Evolutionary conservation across 495 filamentous ascomycete species (phyloP), one percentile per base, ranked within the genome.

Genomic region (Penicillium silybi): DNA sequence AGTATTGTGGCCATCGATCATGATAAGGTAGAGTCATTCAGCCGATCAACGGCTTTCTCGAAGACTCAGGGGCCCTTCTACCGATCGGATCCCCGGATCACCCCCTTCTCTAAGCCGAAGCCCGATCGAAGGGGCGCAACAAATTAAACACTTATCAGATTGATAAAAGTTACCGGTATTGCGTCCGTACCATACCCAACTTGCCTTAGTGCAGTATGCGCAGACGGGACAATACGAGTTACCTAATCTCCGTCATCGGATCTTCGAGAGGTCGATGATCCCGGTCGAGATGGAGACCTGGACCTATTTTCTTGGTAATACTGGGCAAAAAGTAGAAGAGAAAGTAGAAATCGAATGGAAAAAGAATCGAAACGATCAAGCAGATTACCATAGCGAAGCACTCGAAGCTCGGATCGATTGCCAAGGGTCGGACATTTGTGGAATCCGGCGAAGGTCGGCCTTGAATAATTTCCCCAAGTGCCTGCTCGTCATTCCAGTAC

Each of bases 61-160:
- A 29, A 4, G 7, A 9, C 6, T 29, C 9, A 7, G 26, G 26
- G 7, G 26, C 26, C 26, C 26, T 32, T 32, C 8, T 32, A 32
- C 29, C 29, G 29, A 13, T 32, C 29, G 22, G 22, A 23, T 23
- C 3, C 29, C 29, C 1, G 29, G 9, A 0, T 10, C 29, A 32
- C 29, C 29, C 10, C 22, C 22, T 23, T 23, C 22, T 32, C 29
- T 32, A 15, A 32, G 29, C 29, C 13, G 13, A 32, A 32, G 3
- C 29, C 29, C 29, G 11, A 32, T 32, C 1, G 29, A 32, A 32
- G 29, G 29, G 29, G 22, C 6, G 22, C 6, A 32, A 32, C 13
- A 32, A 32, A 32, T 32, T 32, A 32, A 32, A 32, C 19, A 54
- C 62, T 65, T 65, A 65, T 65, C 62, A 56, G 59, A 62, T 63